Base-by-base conservation (phyloP, 2,329 filamentous ascomycete genomes). In the Aspergillus quadricinctus region DNA sequence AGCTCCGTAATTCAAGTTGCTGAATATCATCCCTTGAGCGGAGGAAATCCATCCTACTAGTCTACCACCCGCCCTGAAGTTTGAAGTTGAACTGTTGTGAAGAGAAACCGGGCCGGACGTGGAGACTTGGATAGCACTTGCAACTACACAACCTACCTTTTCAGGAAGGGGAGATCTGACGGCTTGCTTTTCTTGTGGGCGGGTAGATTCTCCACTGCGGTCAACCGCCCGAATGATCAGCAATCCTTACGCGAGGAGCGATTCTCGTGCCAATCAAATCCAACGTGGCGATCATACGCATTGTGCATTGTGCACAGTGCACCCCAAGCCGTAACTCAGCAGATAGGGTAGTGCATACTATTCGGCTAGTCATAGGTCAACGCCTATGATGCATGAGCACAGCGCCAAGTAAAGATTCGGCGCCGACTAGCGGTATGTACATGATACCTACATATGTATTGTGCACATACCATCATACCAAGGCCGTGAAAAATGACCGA, bases 201-300 rank as follows among this genome's bases (percentile, higher is more conserved):
- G 54, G 50, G 54, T 46, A 43, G 27, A 46, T 27, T 57, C 57
- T 59, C 59, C 59, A 56, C 59, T 56, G 41, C 37, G 37, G 54
- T 58, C 53, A 56, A 60, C 56, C 51, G 56, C 56, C 54, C 54
- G 29, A 61, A 61, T 56, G 58, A 59, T 61, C 59, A 59, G 55
- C 59, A 50, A 46, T 55, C 49, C 49, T 50, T 55, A 31, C 46
- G 50, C 49, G 29, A 53, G 27, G 27, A 54, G 54, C 48, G 50
- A 59, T 35, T 54, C 43, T 54, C 50, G 31, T 55, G 48, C 59
- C 57, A 61, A 59, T 59, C 52, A 61, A 25, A 50, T 35, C 43
- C 31, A 48, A 27, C 50, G 27, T 54, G 52, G 50, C 41, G n/a
- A 37, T 48, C 54, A 48, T 57, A 51, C 43, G 55, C 43, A 31